Evolutionary conservation across 73 alveolate species (phyloP).

Genomic region (Tetrahymena thermophila): DNA sequence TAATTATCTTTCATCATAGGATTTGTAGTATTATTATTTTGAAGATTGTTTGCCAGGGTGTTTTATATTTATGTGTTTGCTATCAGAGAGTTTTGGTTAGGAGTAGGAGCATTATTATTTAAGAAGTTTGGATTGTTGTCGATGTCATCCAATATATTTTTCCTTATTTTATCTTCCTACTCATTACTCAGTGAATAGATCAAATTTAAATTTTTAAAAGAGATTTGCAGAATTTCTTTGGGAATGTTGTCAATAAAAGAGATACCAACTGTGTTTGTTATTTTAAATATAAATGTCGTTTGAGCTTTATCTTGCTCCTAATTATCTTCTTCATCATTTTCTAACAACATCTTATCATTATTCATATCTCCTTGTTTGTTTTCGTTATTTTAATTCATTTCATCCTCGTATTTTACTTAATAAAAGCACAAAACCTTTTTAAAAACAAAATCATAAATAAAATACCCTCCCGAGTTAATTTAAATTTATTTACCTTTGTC

Average conservation of each 20-base stretch:
- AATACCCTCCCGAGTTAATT: neutral
- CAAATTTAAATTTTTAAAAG: constrained; percentile 13
- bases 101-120: neutral
- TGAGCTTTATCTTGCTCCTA: constrained; percentile 7
- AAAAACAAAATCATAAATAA: neutral
- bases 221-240: constrained; percentile 27
- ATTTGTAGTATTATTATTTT: neutral
- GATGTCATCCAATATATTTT: constrained; percentile 8
- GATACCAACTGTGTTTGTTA: constrained; percentile 24
- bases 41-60: neutral
- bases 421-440: neutral
- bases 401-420: neutral
- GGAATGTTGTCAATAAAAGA: constrained; percentile 37
- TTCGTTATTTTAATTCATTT: neutral
- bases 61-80: neutral
- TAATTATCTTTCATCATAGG: neutral
- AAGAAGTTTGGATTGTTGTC: constrained; percentile 4
- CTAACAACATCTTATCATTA: neutral
- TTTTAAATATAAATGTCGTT: constrained; percentile 1
- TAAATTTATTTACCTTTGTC: constrained; percentile 20
- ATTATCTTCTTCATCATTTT: constrained; percentile 11
- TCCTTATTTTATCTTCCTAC: neutral
- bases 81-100: neutral
- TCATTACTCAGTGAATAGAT: constrained; percentile 17
- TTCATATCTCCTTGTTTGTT: neutral